Conservation (phyloP, 1,284 basidiomycete species). For the Ceratobasidium sp. region DNA sequence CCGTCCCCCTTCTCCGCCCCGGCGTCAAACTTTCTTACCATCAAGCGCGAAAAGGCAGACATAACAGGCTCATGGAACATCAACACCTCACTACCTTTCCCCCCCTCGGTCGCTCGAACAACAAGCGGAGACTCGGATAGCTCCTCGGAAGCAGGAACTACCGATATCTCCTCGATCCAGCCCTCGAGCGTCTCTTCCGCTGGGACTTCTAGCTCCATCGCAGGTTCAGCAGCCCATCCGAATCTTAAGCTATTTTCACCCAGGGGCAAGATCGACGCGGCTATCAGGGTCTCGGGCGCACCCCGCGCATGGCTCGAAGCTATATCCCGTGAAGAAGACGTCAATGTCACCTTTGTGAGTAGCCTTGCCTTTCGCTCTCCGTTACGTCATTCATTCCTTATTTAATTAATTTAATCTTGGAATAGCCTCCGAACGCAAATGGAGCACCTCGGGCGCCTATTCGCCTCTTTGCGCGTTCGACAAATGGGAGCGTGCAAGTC, state of each 20-base stretch:
- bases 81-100: slow-evolving; percentile 28
- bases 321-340: slow-evolving; percentile 35
- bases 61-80: slow-evolving; percentile 43
- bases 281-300: slow-evolving; percentile 33
- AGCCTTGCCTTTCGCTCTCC: neutral
- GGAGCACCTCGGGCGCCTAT: slow-evolving; percentile 23
- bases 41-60: slow-evolving; percentile 40
- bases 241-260: slow-evolving; percentile 34
- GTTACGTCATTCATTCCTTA: neutral
- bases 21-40: slow-evolving; percentile 29
- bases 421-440: slow-evolving; percentile 30
- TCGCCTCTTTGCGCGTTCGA: slow-evolving; percentile 25
- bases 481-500: slow-evolving; percentile 21
- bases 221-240: slow-evolving; percentile 1
- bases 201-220: neutral
- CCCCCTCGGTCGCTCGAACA: slow-evolving; percentile 6
- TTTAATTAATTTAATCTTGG: neutral
- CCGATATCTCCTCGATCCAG: slow-evolving; percentile 2
- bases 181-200: neutral
- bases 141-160: slow-evolving; percentile 22
- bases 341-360: slow-evolving; percentile 38
- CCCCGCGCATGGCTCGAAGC: slow-evolving; percentile 39
- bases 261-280: slow-evolving; percentile 38
- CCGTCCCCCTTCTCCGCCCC: slow-evolving; percentile 41
- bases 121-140: slow-evolving; percentile 23